Percentiles rank a stretch among this genome's conserved stretches.
These are phyloP conservation scores for Rhododendron ferrugineum DNA, from an alignment of 148 eudicot species.

Conservation along the genomic window DNA sequence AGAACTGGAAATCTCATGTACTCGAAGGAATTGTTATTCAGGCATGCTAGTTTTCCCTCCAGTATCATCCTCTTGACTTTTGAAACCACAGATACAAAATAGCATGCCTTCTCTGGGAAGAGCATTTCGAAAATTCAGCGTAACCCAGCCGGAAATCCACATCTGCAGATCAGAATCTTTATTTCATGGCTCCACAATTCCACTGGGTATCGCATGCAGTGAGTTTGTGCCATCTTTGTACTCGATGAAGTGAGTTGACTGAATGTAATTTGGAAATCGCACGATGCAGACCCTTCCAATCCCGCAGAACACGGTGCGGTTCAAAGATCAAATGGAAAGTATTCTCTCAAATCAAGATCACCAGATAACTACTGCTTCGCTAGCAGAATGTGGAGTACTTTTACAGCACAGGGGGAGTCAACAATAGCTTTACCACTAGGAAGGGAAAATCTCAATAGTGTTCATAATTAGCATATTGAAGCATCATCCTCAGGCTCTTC, in stretches of 20 bases:
- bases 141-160: neutral
- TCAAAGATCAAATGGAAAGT: neutral
- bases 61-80: neutral
- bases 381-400: neutral
- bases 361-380: neutral
- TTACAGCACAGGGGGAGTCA: neutral
- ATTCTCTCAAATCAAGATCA: neutral
- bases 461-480: constrained; percentile 15
- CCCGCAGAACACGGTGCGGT: neutral
- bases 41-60: neutral
- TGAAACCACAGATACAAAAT: neutral
- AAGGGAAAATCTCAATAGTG: neutral
- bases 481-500: constrained; percentile 51
- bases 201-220: neutral
- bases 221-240: neutral
- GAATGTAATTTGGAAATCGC: neutral
- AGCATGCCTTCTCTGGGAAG: neutral
- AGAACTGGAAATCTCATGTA: neutral
- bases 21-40: neutral
- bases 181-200: neutral
- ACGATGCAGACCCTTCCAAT: neutral
- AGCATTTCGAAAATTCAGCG: neutral
- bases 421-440: neutral
- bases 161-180: neutral
- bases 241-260: neutral